Conservation (phyloP, 106 monocot genomes). For the Dioscorea alata region DNA sequence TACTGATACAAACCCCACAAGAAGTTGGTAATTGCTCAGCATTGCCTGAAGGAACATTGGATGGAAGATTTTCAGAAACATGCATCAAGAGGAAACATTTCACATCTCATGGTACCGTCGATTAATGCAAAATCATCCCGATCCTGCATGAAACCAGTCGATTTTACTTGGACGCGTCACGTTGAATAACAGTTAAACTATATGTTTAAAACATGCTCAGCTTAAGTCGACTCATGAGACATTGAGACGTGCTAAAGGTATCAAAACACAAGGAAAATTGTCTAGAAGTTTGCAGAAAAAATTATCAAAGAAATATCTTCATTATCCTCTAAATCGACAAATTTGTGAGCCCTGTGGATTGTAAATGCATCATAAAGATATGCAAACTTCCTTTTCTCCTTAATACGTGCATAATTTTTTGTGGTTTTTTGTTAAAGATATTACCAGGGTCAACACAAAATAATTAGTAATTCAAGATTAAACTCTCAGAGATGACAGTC, state of each 20-base stretch:
- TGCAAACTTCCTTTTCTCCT: too few species aligned
- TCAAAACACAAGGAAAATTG: too few species aligned
- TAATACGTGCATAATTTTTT: too few species aligned
- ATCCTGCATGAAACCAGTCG: constrained; percentile 1
- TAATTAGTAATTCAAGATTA: background rate
- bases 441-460: too few species aligned
- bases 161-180: background rate
- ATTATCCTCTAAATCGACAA: too few species aligned
- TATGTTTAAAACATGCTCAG: background rate
- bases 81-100: background rate
- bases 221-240: background rate
- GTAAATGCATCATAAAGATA: too few species aligned
- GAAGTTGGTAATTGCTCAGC: background rate
- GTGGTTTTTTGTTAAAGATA: too few species aligned
- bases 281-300: too few species aligned
- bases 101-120: constrained; percentile 1
- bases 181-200: too few species aligned
- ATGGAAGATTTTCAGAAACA: background rate
- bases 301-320: too few species aligned
- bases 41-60: background rate
- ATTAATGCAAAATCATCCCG: constrained; percentile 1
- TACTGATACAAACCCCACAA: background rate
- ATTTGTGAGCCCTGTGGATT: too few species aligned
- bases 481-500: background rate
- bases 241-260: background rate